Evolutionary conservation across 129 eudicot genomes (phyloP), one percentile per base, ranked within the genome.

Genomic region (Tagetes patula): DNA sequence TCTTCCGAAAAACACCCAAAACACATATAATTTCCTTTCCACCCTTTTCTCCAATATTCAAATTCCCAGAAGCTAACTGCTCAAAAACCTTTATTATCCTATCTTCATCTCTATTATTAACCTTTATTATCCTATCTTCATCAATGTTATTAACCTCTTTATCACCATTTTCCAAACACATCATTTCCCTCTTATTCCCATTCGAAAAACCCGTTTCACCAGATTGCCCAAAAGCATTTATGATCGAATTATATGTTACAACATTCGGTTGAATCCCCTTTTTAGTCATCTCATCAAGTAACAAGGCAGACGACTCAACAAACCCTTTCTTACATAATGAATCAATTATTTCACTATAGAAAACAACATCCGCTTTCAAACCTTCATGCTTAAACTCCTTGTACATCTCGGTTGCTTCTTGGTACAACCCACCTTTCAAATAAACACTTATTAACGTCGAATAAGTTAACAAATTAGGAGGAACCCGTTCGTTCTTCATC

Each of bases 211-310:
- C 84, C 3, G 78, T 70, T 14, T 76, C 58, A 8, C 79, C 79
- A 4, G 96, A 84, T 64, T 82, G 86, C 72, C 98, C 98, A 71
- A 94, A 90, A 65, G 98, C 98, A 78, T 94, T 91, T 40, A 94
- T 94, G 54, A 94, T 90, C n/a, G 98, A 90, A 82, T 94, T 94
- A 68, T 94, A 94, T 0, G 98, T 90, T 46, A 94, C 98, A 43
- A 94, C 98, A 83, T 94, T 94, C 38, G 98, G 98, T 72, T 84
- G 88, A 68, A 90, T 94, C 72, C 98, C 98, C 66, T 86, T 85
- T 71, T 75, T 82, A 6, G 91, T 94, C 98, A 94, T 94, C 88
- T 94, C 96, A 76, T 94, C 91, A 3, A 94, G 93, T 76, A 90
- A 83, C 33, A 85, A 75, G 39, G 86, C 96, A 42, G 96, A 91